phyloP scores from a whole-genome alignment of 129 eudicot species.

The Helianthus annuus region DNA sequence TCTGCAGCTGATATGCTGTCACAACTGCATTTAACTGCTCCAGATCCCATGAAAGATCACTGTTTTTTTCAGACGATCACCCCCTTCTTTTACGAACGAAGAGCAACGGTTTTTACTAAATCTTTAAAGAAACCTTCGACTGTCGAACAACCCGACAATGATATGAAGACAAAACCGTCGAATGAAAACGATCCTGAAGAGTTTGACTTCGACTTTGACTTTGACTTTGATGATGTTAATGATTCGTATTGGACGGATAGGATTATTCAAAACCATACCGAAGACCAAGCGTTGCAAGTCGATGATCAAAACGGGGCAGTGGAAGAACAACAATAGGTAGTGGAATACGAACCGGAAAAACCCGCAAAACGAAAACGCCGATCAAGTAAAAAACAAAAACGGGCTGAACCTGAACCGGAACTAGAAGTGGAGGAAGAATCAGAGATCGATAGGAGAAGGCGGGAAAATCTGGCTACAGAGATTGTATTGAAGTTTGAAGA shows the following conservation, averaged over 20 bases:
- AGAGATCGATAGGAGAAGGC: constrained; percentile 39
- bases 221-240: constrained; percentile 59
- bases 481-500: constrained; percentile 59
- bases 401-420: not conserved
- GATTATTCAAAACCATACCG: constrained; percentile 62
- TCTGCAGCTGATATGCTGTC: constrained; percentile 35
- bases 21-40: constrained; percentile 66
- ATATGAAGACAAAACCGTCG: constrained; percentile 46
- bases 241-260: constrained; percentile 92
- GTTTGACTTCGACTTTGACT: constrained; percentile 64
- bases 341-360: constrained; percentile 39
- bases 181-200: constrained; percentile 32
- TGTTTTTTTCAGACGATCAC: constrained; percentile 37
- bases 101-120: constrained; percentile 50
- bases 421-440: constrained; percentile 31
- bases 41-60: constrained; percentile 60
- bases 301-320: constrained; percentile 47
- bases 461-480: constrained; percentile 62
- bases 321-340: constrained; percentile 31
- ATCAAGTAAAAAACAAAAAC: constrained; percentile 42
- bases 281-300: constrained; percentile 50
- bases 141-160: constrained; percentile 31
- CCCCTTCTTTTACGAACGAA: constrained; percentile 57
- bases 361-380: constrained; percentile 43
- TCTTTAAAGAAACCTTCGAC: constrained; percentile 34